Percentiles rank a stretch among this genome's conserved stretches.
phyloP scores from a whole-genome alignment of 768 basidiomycete genomes.

The Ramaria rubella region DNA sequence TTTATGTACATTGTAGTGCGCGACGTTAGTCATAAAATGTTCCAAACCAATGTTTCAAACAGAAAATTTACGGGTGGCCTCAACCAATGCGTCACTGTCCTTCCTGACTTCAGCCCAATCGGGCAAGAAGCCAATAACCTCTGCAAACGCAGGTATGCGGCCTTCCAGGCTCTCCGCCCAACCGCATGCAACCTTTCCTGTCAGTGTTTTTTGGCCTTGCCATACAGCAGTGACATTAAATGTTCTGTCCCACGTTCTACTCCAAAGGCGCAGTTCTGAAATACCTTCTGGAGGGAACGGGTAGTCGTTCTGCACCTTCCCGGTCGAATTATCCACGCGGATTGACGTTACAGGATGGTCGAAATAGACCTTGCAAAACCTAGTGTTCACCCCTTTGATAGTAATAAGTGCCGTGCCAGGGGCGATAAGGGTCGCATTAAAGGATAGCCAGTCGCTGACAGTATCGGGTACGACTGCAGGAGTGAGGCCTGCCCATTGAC shows the following conservation, averaged over 20 bases:
- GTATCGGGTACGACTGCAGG: constrained; percentile 21
- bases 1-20: not conserved
- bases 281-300: constrained; percentile 24
- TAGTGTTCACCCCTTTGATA: constrained; percentile 53
- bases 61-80: constrained; percentile 36
- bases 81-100: constrained; percentile 49
- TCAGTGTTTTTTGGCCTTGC: constrained; percentile 23
- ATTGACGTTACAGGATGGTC: constrained; percentile 41
- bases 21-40: not conserved
- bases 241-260: constrained; percentile 47
- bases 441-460: constrained; percentile 37
- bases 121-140: constrained; percentile 56
- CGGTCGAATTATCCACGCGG: constrained; percentile 31
- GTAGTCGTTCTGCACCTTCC: constrained; percentile 20
- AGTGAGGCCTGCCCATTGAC: constrained; percentile 43
- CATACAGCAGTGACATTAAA: constrained; percentile 51
- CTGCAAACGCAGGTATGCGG: constrained; percentile 65
- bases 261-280: constrained; percentile 48
- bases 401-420: constrained; percentile 40
- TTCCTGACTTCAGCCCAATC: constrained; percentile 62
- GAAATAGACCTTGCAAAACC: constrained; percentile 57
- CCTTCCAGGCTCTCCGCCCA: constrained; percentile 60
- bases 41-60: constrained; percentile 18
- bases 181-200: constrained; percentile 51
- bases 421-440: constrained; percentile 36